Conservation (phyloP, 169 alveolate genomes). For the Cryptosporidium xiaoi region DNA sequence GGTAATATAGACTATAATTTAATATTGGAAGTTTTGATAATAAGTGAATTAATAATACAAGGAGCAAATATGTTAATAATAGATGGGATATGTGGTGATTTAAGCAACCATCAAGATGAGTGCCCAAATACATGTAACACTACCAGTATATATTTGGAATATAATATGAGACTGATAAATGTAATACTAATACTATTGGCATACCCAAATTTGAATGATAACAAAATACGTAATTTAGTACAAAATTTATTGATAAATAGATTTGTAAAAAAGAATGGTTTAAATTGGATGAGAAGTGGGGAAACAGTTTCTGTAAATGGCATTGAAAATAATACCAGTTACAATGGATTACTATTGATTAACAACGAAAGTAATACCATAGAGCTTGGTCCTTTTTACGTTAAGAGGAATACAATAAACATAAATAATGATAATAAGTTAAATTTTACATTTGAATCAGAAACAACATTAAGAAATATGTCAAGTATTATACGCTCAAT, state of each 20-base stretch:
- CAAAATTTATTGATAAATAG: background rate
- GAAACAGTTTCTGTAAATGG: background rate
- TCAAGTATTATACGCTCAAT: constrained; percentile 91
- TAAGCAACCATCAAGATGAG: background rate
- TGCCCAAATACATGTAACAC: background rate
- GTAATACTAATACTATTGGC: background rate
- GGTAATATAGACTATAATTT: background rate
- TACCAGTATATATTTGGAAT: background rate
- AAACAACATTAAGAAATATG: constrained; percentile 89
- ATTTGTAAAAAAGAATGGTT: background rate
- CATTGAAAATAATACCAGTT: background rate
- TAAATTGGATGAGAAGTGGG: background rate
- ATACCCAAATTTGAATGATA: background rate
- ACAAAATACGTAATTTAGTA: constrained; percentile 3
- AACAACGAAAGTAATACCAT: background rate
- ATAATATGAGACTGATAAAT: background rate
- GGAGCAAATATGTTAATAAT: constrained; percentile 50
- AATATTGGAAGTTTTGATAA: background rate
- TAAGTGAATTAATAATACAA: constrained; percentile 23
- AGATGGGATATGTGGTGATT: constrained; percentile 8
- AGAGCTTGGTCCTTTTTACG: constrained; percentile 55
- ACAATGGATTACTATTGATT: background rate
- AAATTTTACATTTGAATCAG: constrained; percentile 89
- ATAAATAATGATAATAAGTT: background rate
- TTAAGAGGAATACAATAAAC: background rate